phyloP scores from a whole-genome alignment of 345 rosid genomes.

The Acer saccharum region DNA sequence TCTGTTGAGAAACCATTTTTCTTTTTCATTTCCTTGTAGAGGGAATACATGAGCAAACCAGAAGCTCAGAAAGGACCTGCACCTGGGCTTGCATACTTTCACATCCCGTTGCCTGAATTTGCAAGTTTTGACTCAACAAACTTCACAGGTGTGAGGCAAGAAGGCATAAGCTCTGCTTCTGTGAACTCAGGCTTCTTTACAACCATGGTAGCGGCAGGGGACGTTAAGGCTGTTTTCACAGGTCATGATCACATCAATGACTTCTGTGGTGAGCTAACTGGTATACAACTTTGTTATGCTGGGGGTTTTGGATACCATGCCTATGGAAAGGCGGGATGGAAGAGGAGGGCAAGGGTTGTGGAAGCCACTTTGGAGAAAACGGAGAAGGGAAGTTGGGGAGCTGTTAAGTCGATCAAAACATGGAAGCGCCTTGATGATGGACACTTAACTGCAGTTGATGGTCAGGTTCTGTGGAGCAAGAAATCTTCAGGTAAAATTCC shows the following conservation, averaged over 20 bases:
- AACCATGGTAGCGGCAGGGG: constrained; percentile 76
- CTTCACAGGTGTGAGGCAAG: constrained; percentile 74
- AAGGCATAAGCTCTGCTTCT: constrained; percentile 63
- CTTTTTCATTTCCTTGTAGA: constrained; percentile 38
- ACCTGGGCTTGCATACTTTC: constrained; percentile 87
- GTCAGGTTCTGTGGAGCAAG: constrained; percentile 80
- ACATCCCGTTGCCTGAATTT: constrained; percentile 91
- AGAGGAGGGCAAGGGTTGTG: constrained; percentile 81
- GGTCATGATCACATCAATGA: constrained; percentile 94
- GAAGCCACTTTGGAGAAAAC: constrained; percentile 68
- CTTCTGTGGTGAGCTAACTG: constrained; percentile 68
- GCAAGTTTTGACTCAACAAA: constrained; percentile 52
- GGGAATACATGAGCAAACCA: constrained; percentile 58
- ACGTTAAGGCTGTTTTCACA: constrained; percentile 79
- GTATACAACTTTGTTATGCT: constrained; percentile 86
- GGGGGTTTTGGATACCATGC: constrained; percentile 98
- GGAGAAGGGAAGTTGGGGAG: constrained; percentile 62
- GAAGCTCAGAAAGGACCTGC: constrained; percentile 60
- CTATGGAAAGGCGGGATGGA: constrained; percentile 90
- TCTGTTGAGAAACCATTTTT: constrained; percentile 2
- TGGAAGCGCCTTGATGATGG: constrained; percentile 94
- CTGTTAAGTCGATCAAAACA: constrained; percentile 72
- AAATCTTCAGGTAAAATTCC: constrained; percentile 40
- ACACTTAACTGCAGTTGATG: constrained; percentile 57
- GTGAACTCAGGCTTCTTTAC: constrained; percentile 91